These are phyloP conservation scores for Puccinia horiana DNA, from an alignment of 1,284 basidiomycete genomes.

Conservation along the genomic window DNA sequence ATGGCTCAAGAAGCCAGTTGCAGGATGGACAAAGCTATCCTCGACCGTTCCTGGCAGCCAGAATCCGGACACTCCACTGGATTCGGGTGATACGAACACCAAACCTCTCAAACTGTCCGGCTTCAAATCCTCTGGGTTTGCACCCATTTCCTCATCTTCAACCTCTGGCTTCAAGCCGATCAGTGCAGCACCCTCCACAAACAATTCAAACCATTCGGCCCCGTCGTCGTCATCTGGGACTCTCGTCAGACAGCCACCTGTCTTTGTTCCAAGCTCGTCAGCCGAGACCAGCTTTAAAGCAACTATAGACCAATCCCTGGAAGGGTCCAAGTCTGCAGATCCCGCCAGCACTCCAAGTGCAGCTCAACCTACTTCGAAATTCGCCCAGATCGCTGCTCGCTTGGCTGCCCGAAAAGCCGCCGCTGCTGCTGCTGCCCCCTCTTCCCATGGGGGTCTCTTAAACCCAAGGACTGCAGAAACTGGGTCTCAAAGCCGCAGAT, in stretches of 20 bases:
- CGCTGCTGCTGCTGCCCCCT: background rate
- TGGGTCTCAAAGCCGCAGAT: background rate
- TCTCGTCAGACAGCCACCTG: conserved; percentile 5
- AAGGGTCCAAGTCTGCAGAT: background rate
- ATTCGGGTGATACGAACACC: background rate
- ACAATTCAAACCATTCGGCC: conserved; percentile 1
- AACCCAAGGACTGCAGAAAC: background rate
- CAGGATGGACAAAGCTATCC: conserved; percentile 15
- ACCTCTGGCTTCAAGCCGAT: conserved; percentile 35
- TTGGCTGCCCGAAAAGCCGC: conserved; percentile 43
- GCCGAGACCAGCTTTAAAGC: conserved; percentile 17
- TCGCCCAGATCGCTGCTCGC: conserved; percentile 43
- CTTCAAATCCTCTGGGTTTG: conserved; percentile 47
- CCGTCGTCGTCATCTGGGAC: background rate
- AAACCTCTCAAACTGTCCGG: background rate
- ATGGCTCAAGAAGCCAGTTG: conserved; percentile 16
- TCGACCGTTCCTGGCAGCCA: background rate
- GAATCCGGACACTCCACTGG: background rate
- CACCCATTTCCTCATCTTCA: conserved; percentile 28
- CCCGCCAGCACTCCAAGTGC: background rate
- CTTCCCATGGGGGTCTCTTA: background rate
- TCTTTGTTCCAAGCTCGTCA: conserved; percentile 28
- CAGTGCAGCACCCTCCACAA: background rate
- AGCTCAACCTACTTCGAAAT: conserved; percentile 35
- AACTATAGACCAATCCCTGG: background rate